Base-by-base conservation (phyloP, 2,329 filamentous ascomycete genomes). In the Apiospora koreana region DNA sequence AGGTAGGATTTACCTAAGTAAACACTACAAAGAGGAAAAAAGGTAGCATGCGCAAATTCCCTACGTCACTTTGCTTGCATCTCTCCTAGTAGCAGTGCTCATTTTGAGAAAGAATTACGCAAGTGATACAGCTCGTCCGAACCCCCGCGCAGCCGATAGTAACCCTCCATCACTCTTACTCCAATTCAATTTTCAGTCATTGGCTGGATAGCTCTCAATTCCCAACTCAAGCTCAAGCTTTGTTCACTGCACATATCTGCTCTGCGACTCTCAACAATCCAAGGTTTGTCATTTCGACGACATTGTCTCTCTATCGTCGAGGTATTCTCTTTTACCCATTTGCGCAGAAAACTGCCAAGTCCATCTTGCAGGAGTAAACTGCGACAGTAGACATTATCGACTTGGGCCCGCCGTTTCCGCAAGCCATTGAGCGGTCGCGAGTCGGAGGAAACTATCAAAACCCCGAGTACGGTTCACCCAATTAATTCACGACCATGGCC, bases 401-500 rank as follows among this genome's bases (percentile, higher is more conserved):
- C 54, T 38, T 62, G 54, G 21, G 10, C 5, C 31, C 31, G 54
- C 54, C 18, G 54, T 62, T 62, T 62, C 54, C 54, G 54, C 54
- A 16, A 62, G 12, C 31, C 28, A 23, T 12, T 6, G 2, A 23
- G 18, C 54, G 14, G 31, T 62, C 21, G 31, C 31, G 18, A 28
- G 54, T 62, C 54, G 54, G 54, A 62, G 54, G 54, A 14, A 38
- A 5, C 54, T n/a, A 38, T 8, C 35, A 18, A 38, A 38, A 62
- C 9, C 28, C 54, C 28, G 54, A 38, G 28, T 38, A 31, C 21
- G 54, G 7, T 62, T 38, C 21, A 62, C 35, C 35, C 28, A 38
- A 38, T n/a, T 41, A 66, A 43, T 66, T 23, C 18, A 25, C 70
- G 18, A 74, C 71, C 70, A 87, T 88, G 86, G 81, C 82, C 67